Base-by-base conservation (phyloP, 805 yeast species). In the Torulaspora delbrueckii region DNA sequence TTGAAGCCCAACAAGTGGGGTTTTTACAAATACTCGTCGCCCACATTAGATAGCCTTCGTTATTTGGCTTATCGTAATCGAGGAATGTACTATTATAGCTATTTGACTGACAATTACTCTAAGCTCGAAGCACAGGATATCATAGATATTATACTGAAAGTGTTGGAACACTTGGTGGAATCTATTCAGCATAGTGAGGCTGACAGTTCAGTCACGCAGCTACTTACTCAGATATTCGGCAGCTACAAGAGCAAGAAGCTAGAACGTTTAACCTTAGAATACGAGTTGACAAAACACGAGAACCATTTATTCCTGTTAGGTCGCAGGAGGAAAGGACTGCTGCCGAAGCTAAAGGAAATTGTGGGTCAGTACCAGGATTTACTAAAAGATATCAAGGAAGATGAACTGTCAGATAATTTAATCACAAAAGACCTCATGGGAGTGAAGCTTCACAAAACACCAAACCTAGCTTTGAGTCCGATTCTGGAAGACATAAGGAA, bases 61-160 rank as follows among this genome's bases (percentile, higher is more conserved):
- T 89, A 86, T 58, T 69, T 93, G 54, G 83, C 84, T 1, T 80
- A 81, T 59, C 75, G 96, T 53, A 93, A 91, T 59, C 69, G 95
- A 46, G 96, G 96, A 0, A 74, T 87, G 55, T 72, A 87, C 26
- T 76, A 80, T 49, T 73, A 85, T 30, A 62, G 64, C 5, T 71
- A 66, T 34, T 50, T 69, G 4, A 52, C 56, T 25, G 59, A 47
- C 43, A 50, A 42, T 39, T 59, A 50, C 47, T n/a, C 50, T 37
- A 23, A 34, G 49, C 49, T 53, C 66, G 57, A 56, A 45, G 47
- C 69, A 56, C 43, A 71, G 60, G 57, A 58, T 65, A 40, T 75
- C 63, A 63, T 63, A 32, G 75, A 74, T 47, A 63, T 75, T 9
- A 64, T 79, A 56, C 53, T 69, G 32, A 66, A 64, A 45, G 67